Conservation (phyloP, 106 monocot genomes). For the Allium sativum region DNA sequence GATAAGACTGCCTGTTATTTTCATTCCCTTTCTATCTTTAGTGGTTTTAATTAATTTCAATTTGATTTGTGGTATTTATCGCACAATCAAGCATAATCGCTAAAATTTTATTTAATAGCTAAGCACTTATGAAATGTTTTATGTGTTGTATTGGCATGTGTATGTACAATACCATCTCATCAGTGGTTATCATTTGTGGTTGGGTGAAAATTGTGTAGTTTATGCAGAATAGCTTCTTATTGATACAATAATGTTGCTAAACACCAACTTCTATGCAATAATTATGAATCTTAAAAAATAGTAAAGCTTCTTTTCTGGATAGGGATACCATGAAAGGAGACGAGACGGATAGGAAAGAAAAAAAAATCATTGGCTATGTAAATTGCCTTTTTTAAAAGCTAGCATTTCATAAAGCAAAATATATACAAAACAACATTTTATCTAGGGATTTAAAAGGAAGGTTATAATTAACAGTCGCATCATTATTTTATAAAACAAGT, state of each 20-base stretch:
- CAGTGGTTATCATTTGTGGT: too few relatives aligned
- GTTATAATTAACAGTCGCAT: background rate
- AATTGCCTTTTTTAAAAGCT: background rate
- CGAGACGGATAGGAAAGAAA: slow-evolving; percentile 9
- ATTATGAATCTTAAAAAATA: background rate
- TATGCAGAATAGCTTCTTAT: background rate
- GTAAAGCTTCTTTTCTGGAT: background rate
- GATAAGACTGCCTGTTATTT: too few relatives aligned
- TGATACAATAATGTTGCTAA: slow-evolving; percentile 4
- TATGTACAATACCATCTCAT: too few relatives aligned
- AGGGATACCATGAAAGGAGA: slow-evolving; percentile 8
- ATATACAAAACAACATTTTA: background rate
- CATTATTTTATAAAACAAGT: background rate
- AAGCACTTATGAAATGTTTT: too few relatives aligned
- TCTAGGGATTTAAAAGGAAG: slow-evolving; percentile 1
- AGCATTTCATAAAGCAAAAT: background rate
- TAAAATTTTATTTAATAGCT: too few relatives aligned
- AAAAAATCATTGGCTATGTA: background rate
- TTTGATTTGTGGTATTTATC: too few relatives aligned
- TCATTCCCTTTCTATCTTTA: too few relatives aligned
- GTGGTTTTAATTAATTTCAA: too few relatives aligned
- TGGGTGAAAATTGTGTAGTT: background rate
- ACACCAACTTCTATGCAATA: background rate
- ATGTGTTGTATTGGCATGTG: too few relatives aligned
- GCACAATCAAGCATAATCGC: too few relatives aligned